Conservation (phyloP, 2,329 filamentous ascomycete genomes). For the Albophoma yamanashiensis region DNA sequence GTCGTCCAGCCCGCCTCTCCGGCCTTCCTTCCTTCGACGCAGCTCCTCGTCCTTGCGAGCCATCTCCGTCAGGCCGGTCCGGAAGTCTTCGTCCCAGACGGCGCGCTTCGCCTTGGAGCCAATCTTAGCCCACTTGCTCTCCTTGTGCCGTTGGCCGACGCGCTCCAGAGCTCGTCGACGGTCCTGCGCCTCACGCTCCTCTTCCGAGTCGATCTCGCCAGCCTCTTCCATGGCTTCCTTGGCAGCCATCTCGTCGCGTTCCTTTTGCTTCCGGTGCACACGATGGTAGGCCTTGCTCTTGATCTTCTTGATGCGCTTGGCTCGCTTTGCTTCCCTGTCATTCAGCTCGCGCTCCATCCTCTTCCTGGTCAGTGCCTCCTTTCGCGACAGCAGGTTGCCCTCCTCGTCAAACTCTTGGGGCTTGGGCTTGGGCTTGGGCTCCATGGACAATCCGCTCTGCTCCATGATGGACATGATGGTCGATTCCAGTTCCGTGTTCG, state of each 20-base stretch:
- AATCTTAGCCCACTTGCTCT: conserved; percentile 88
- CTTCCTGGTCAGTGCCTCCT: conserved; percentile 61
- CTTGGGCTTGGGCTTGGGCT: conserved; percentile 31
- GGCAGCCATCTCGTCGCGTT: conserved; percentile 41
- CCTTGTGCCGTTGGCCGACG: conserved; percentile 74
- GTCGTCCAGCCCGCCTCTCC: conserved; percentile 30
- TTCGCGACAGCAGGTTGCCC: conserved; percentile 60
- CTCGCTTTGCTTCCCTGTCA: conserved; percentile 78
- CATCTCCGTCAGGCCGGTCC: conserved; percentile 68
- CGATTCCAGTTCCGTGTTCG: conserved; percentile 72
- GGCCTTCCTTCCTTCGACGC: conserved; percentile 67
- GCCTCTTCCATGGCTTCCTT: conserved; percentile 43
- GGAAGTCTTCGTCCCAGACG: conserved; percentile 82
- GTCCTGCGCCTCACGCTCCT: conserved; percentile 54
- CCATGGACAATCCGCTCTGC: conserved; percentile 65
- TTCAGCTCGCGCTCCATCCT: conserved; percentile 74
- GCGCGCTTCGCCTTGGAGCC: conserved; percentile 68
- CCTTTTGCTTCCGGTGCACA: conserved; percentile 69
- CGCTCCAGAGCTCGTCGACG: conserved; percentile 71
- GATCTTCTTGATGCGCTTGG: conserved; percentile 96
- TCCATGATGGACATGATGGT: conserved; percentile 83
- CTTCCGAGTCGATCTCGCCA: conserved; percentile 53
- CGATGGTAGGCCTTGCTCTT: conserved; percentile 94
- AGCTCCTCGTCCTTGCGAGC: conserved; percentile 75
- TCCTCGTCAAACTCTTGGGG: conserved; percentile 58